phyloP scores from a whole-genome alignment of 2,329 filamentous ascomycete species.

The Seiridium unicorne region DNA sequence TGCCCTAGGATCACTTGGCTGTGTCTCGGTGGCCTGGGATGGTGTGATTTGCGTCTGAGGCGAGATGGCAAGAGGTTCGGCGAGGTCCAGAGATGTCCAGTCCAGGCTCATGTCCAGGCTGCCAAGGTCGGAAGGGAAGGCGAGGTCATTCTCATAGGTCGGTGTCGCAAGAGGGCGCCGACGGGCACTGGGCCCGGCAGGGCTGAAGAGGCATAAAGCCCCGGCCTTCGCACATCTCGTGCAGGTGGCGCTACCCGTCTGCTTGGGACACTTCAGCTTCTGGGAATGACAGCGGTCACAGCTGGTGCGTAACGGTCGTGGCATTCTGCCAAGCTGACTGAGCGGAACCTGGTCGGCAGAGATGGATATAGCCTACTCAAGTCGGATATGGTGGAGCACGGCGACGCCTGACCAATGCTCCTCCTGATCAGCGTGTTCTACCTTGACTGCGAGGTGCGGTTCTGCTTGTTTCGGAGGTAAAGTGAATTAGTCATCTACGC shows the following conservation, averaged over 20 bases:
- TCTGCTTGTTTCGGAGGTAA: no score
- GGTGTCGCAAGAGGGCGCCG: constrained; percentile 12
- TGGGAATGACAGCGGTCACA: constrained; percentile 47
- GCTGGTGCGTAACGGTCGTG: constrained; percentile 23
- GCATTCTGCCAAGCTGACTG: constrained; percentile 8
- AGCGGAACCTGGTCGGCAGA: no score
- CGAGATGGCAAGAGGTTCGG: constrained; percentile 3
- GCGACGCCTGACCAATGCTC: no score
- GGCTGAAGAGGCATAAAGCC: constrained; percentile 41
- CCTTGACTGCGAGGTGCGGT: no score
- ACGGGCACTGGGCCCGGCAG: constrained; percentile 19
- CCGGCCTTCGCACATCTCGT: constrained; percentile 40
- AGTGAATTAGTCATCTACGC: no score
- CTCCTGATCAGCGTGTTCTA: no score
- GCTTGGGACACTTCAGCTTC: constrained; percentile 44
- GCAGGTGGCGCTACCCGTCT: constrained; percentile 32
- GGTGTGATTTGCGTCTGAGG: background rate
- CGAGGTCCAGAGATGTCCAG: constrained; percentile 18
- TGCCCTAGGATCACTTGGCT: constrained; percentile 13
- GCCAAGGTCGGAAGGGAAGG: constrained; percentile 1
- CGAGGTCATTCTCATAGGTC: constrained; percentile 11
- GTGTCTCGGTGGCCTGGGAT: background rate
- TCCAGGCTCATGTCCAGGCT: constrained; percentile 15
- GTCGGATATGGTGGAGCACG: no score
- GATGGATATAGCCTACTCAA: no score